Evolutionary conservation across 2,329 filamentous ascomycete species (phyloP).

Genomic region (Albophoma yamanashiensis): DNA sequence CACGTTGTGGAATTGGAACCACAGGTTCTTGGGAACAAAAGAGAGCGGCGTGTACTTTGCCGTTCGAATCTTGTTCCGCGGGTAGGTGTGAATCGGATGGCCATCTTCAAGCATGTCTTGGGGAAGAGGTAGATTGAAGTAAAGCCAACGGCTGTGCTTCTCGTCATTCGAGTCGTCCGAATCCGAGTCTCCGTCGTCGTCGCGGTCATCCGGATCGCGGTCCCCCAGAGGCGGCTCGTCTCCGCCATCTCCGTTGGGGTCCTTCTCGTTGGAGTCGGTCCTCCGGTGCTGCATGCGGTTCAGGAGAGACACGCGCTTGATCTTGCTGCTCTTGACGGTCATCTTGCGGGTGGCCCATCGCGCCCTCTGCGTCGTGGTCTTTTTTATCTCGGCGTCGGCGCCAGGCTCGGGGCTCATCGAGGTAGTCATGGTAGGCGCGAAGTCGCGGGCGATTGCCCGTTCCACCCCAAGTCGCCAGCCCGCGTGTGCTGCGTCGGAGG

Average conservation of each 20-base stretch:
- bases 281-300: conserved; percentile 60
- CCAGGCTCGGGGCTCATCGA: conserved; percentile 15
- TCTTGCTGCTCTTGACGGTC: conserved; percentile 60
- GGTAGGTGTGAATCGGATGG: conserved; percentile 56
- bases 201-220: conserved; percentile 15
- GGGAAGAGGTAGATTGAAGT: conserved; percentile 79
- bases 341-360: conserved; percentile 95
- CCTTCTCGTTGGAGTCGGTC: conserved; percentile 56
- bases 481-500: conserved; percentile 12
- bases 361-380: conserved; percentile 55
- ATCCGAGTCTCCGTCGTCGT: conserved; percentile 21
- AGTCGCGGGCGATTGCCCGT: conserved; percentile 27
- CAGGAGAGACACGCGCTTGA: conserved; percentile 76
- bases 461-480: conserved; percentile 25
- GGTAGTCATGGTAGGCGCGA: conserved; percentile 21
- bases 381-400: conserved; percentile 9
- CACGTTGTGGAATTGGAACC: conserved; percentile 96
- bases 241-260: conserved; percentile 33
- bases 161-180: conserved; percentile 27
- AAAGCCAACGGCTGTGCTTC: conserved; percentile 49
- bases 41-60: conserved; percentile 94
- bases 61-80: conserved; percentile 93
- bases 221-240: conserved; percentile 13
- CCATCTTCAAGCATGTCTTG: conserved; percentile 67
- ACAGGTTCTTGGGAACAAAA: conserved; percentile 94